Conservation (phyloP, 2,329 filamentous ascomycete species). For the Claviceps sorghi region DNA sequence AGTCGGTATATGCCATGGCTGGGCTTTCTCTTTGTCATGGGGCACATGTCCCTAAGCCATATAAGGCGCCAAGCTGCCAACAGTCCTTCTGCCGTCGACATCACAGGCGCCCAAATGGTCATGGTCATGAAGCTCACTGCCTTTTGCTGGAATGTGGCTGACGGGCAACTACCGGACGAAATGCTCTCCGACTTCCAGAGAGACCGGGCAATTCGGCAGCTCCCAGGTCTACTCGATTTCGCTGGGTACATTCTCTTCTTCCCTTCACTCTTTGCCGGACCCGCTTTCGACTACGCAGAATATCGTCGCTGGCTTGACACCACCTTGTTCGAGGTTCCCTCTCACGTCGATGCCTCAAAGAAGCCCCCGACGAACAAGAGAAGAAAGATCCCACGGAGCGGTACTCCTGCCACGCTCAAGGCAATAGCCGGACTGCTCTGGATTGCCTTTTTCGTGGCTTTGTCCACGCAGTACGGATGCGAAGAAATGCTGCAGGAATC, state of each 20-base stretch:
- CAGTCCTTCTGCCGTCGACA: slow-evolving; percentile 57
- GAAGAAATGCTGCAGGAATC: slow-evolving; percentile 48
- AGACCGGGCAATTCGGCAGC: slow-evolving; percentile 57
- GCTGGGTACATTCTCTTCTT: slow-evolving; percentile 91
- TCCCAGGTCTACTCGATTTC: slow-evolving; percentile 70
- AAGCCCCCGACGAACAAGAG: slow-evolving; percentile 76
- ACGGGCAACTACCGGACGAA: slow-evolving; percentile 65
- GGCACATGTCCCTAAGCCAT: slow-evolving; percentile 84
- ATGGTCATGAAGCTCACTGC: slow-evolving; percentile 93
- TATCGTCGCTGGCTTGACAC: slow-evolving; percentile 89
- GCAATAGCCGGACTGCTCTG: slow-evolving; percentile 58
- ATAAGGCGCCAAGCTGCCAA: slow-evolving; percentile 62
- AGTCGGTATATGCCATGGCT: slow-evolving; percentile 97
- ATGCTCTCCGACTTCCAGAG: slow-evolving; percentile 80
- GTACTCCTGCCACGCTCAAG: slow-evolving; percentile 69
- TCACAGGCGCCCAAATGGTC: slow-evolving; percentile 96
- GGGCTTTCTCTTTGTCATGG: slow-evolving; percentile 86
- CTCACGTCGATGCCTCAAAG: slow-evolving; percentile 69
- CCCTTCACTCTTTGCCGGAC: slow-evolving; percentile 74
- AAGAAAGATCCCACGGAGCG: slow-evolving; percentile 83
- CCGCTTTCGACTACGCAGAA: slow-evolving; percentile 87
- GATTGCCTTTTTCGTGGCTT: slow-evolving; percentile 63
- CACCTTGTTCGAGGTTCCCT: slow-evolving; percentile 79
- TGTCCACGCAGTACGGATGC: slow-evolving; percentile 52
- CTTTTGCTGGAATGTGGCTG: slow-evolving; percentile 96